phyloP scores from a whole-genome alignment of 2,329 filamentous ascomycete species.

The Didymella exigua region DNA sequence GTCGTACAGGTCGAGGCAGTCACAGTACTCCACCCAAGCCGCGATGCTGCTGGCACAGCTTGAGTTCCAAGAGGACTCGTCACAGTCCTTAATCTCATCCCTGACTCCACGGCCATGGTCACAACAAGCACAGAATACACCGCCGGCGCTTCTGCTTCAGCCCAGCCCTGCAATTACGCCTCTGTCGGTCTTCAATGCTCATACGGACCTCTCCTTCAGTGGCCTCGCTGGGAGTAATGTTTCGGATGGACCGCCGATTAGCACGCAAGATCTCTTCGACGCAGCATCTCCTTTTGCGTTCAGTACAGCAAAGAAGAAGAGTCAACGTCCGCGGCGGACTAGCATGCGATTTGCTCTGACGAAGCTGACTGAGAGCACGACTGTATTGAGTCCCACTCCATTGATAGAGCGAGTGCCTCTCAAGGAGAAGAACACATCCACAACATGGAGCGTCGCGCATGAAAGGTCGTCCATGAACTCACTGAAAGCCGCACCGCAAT shows the following conservation, averaged over 20 bases:
- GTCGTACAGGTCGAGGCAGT: conserved; percentile 21
- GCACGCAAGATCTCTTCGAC: conserved; percentile 54
- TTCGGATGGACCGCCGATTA: conserved; percentile 32
- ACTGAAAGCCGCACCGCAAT: conserved; percentile 1
- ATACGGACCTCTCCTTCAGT: conserved; percentile 12
- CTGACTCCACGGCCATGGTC: conserved; percentile 25
- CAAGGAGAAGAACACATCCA: conserved; percentile 33
- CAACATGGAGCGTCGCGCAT: conserved; percentile 21
- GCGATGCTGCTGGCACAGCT: conserved; percentile 43
- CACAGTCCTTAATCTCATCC: conserved; percentile 24
- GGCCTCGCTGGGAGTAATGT: conserved; percentile 10
- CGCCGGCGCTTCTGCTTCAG: conserved; percentile 17
- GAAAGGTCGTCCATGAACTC: conserved; percentile 28
- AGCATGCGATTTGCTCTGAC: conserved; percentile 33
- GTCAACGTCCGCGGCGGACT: conserved; percentile 23
- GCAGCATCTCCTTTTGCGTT: conserved; percentile 49
- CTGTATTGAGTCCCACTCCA: conserved; percentile 29
- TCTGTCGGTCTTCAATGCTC: conserved; percentile 33
- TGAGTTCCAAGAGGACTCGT: conserved; percentile 39
- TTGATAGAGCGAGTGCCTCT: conserved; percentile 32
- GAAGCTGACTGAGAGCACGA: conserved; percentile 14
- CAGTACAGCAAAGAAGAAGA: conserved; percentile 51
- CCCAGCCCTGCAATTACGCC: conserved; percentile 38
- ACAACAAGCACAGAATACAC: conserved; percentile 24
- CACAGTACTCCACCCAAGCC: conserved; percentile 45